A percentile compares a stretch with the other conserved stretches of the same genome.
Evolutionary conservation across 2,329 filamentous ascomycete species (phyloP).

Genomic region (Gnomoniopsis sp.): DNA sequence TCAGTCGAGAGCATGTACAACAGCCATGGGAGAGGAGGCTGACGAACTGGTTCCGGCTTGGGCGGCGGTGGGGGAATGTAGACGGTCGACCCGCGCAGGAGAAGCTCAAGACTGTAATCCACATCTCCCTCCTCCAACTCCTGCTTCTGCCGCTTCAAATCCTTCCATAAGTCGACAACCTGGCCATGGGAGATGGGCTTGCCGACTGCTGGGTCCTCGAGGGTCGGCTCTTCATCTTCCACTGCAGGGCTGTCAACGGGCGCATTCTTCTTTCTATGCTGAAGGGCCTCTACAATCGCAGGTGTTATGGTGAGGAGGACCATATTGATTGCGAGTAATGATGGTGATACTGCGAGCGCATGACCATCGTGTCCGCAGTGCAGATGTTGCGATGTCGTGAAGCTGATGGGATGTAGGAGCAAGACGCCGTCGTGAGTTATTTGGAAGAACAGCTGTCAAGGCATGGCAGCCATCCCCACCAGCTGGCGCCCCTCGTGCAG

Average conservation of each 20-base stretch:
- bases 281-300: conserved; percentile 61
- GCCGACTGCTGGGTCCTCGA: conserved; percentile 51
- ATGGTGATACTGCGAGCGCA: not conserved
- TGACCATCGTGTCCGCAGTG: not conserved
- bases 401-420: not conserved
- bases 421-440: not conserved
- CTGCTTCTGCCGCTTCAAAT: no score
- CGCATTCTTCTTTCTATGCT: conserved; percentile 27
- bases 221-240: conserved; percentile 39
- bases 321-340: conserved; percentile 45
- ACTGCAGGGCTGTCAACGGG: conserved; percentile 2
- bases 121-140: conserved; percentile 21
- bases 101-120: conserved; percentile 57
- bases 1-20: conserved; percentile 18
- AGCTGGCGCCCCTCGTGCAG: no score
- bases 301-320: conserved; percentile 75
- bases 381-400: not conserved
- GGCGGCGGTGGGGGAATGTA: conserved; percentile 78
- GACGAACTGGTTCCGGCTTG: conserved; percentile 70
- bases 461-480: no score
- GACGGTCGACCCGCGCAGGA: conserved; percentile 69
- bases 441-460: not conserved
- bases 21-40: conserved; percentile 2
- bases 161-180: conserved; percentile 59
- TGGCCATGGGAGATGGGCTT: conserved; percentile 71